Base-by-base conservation (phyloP, 2,329 filamentous ascomycete species). In the Epichloe gansuensis region DNA sequence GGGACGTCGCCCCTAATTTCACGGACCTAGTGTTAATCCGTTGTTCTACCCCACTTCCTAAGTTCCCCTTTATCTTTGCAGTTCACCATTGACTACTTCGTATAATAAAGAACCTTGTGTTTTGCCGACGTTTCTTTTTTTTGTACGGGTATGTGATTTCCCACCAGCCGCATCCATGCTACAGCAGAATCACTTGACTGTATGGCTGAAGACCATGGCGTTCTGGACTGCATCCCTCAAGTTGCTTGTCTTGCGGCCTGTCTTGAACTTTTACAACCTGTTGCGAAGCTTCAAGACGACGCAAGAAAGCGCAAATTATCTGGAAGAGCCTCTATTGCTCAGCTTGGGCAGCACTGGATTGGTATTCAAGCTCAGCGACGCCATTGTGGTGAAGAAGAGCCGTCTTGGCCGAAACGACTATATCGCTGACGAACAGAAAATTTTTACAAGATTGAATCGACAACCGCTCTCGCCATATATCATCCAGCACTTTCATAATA, bases 401-500 rank as follows among this genome's bases (percentile, higher is more conserved):
- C 53, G 53, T 43, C 51, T 38, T 6, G 54, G 49, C n/a, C 46
- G 46, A 34, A 38, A 23, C 6, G 45, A 48, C 25, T n/a, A 46
- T 34, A 41, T 53, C 36, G 25, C 46, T 21, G 21, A 46, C 13
- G 53, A 56, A 41, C 43, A 47, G 31, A 41, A 46, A 8, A 49
- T 55, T n/a, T 55, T 56, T 39, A 43, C 47, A 17, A 51, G 41
- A 21, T 40, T 56, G 9, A 40, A 55, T 13, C 25, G 45, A 15
- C 51, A 55, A 43, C 49, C 53, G 36, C 45, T 25, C 5, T 56
- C 53, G 41, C 53, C 55, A 4, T 56, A 53, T 12, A 56, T 55
- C 44, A 25, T 56, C 25, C 47, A 42, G 34, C 51, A 51, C 38
- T 52, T 53, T 27, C 39, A 53, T 23, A 25, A 41, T 8, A 52